These are phyloP conservation scores for Rhynchosporium secalis DNA, from an alignment of 2,329 filamentous ascomycete genomes.

Conservation along the genomic window DNA sequence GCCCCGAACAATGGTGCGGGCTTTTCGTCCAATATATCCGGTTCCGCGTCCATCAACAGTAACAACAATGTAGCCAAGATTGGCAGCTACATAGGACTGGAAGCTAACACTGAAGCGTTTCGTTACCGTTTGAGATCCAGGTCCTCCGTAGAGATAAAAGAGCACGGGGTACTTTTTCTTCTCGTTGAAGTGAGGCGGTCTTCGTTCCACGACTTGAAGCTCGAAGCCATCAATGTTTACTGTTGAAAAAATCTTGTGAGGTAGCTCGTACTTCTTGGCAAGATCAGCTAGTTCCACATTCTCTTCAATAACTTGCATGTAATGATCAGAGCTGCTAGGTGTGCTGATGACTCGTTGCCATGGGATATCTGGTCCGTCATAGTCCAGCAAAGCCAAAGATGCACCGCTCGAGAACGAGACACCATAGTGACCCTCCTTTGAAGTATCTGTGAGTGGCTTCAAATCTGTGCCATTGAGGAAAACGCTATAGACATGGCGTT, in stretches of 20 bases:
- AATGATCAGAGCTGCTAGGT: conserved; percentile 63
- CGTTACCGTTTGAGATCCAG: conserved; percentile 84
- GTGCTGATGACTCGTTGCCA: conserved; percentile 91
- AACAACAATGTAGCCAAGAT: conserved; percentile 87
- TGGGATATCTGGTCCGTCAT: conserved; percentile 81
- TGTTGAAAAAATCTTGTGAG: conserved; percentile 78
- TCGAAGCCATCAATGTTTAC: conserved; percentile 80
- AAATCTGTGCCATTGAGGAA: conserved; percentile 77
- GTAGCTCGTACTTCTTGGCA: conserved; percentile 76
- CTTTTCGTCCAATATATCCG: conserved; percentile 81
- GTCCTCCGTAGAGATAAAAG: conserved; percentile 93
- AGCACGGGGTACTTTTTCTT: conserved; percentile 89
- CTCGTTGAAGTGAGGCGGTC: conserved; percentile 83
- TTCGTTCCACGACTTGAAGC: conserved; percentile 75
- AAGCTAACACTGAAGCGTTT: conserved; percentile 85
- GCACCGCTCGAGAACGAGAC: conserved; percentile 82
- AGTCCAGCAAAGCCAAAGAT: conserved; percentile 81
- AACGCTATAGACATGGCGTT: conserved; percentile 90
- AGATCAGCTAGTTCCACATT: conserved; percentile 70
- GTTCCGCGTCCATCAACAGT: conserved; percentile 94
- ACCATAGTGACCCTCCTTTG: conserved; percentile 73
- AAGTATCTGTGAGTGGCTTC: conserved; percentile 71
- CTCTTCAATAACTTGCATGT: conserved; percentile 73
- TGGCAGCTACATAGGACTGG: conserved; percentile 83
- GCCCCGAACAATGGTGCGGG: conserved; percentile 78